A percentile compares a stretch with the other conserved stretches of the same genome.
Conservation (phyloP, 1,139 yeast species). For the Dujonia santamariae region DNA sequence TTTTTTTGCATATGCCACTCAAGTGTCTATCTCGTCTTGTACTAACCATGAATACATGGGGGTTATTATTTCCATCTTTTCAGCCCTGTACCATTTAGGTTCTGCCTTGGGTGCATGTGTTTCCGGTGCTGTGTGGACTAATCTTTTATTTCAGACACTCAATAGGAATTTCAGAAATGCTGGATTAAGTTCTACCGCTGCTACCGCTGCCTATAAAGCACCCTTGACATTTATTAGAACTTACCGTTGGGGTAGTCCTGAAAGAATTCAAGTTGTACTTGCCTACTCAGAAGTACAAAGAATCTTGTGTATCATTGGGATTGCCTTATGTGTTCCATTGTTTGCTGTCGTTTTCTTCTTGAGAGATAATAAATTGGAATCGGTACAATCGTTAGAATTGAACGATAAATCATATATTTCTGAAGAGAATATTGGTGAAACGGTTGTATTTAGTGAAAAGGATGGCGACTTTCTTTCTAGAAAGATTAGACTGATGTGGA, state of each 20-base stretch:
- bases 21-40: constrained; percentile 31
- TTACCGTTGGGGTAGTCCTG: constrained; percentile 32
- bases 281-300: constrained; percentile 35
- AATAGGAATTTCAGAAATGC: constrained; percentile 3
- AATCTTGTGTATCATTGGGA: constrained; percentile 28
- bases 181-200: constrained; percentile 14
- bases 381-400: constrained; percentile 19
- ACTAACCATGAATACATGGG: constrained; percentile 40
- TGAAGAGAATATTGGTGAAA: constrained; percentile 24
- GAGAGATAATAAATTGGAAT: constrained; percentile 30
- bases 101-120: constrained; percentile 33
- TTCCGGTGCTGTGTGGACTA: constrained; percentile 41
- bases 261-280: constrained; percentile 26
- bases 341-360: constrained; percentile 26
- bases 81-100: constrained; percentile 34
- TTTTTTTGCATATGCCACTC: constrained; percentile 34
- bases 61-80: constrained; percentile 28
- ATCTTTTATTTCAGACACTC: constrained; percentile 18
- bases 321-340: constrained; percentile 34
- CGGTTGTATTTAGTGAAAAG: too few relatives aligned
- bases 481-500: background rate
- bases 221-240: constrained; percentile 26
- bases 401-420: constrained; percentile 20
- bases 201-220: constrained; percentile 24
- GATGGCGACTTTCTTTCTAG: too few relatives aligned